A percentile compares a stretch with the other conserved stretches of the same genome.
Conservation (phyloP, 2,329 filamentous ascomycete species). For the Pseudocercospora eumusae region DNA sequence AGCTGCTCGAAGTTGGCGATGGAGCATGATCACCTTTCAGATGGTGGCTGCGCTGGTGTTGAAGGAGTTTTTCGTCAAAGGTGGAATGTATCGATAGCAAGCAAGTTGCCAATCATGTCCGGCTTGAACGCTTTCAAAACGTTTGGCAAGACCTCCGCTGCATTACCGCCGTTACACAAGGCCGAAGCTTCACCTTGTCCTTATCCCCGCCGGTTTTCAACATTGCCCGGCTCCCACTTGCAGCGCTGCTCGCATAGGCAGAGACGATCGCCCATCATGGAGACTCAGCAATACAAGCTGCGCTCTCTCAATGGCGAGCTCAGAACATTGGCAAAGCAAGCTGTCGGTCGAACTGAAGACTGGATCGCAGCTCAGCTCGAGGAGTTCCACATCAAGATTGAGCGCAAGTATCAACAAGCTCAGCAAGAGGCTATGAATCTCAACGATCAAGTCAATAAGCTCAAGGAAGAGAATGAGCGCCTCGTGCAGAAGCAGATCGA, state of each 20-base stretch:
- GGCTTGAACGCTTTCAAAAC: not conserved
- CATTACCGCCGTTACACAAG: conserved; percentile 1
- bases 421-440: not conserved
- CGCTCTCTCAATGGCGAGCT: conserved; percentile 7
- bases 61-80: not conserved
- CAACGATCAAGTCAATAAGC: not conserved
- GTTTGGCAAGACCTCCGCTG: not conserved
- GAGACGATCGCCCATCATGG: not conserved
- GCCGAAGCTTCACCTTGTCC: not conserved
- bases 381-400: conserved; percentile 7
- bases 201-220: not conserved
- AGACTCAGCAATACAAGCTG: not conserved
- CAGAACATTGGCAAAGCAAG: not conserved
- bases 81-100: not conserved
- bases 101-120: not conserved
- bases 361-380: conserved; percentile 6
- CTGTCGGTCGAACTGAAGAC: not conserved
- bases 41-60: not conserved
- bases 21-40: not conserved
- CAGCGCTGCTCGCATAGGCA: not conserved
- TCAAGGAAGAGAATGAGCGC: conserved; percentile 1
- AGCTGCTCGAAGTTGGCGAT: not conserved
- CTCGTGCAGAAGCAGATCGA: not conserved
- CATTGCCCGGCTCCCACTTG: not conserved
- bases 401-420: not conserved